A percentile compares a stretch with the other conserved stretches of the same genome.
Conservation (phyloP, 2,329 filamentous ascomycete species). For the Phaeophleospora eucalypticola region DNA sequence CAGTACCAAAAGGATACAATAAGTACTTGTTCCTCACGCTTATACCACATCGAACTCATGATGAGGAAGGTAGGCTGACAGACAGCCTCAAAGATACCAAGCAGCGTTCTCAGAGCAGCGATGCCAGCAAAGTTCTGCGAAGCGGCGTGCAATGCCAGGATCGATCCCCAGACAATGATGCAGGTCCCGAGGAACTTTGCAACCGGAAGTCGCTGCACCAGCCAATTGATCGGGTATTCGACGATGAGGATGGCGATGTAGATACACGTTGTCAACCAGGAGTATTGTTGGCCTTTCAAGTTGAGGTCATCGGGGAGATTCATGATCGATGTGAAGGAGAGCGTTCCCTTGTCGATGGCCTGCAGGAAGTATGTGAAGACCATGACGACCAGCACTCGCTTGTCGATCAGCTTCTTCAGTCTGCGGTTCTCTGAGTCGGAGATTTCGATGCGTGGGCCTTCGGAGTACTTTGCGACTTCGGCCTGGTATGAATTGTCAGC, state of each 20-base stretch:
- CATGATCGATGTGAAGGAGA: slow-evolving; percentile 62
- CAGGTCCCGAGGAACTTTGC: slow-evolving; percentile 60
- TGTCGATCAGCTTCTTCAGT: slow-evolving; percentile 63
- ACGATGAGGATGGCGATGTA: slow-evolving; percentile 68
- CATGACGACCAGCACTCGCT: slow-evolving; percentile 66
- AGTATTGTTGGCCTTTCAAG: slow-evolving; percentile 53
- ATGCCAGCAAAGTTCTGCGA: slow-evolving; percentile 59
- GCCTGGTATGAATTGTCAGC: slow-evolving; percentile 28
- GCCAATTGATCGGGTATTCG: slow-evolving; percentile 66
- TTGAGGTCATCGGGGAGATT: slow-evolving; percentile 47
- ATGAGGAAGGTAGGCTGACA: slow-evolving; percentile 67
- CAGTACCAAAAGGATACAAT: slow-evolving; percentile 64
- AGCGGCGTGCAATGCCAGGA: slow-evolving; percentile 59
- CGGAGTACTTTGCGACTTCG: slow-evolving; percentile 67
- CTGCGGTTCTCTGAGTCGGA: slow-evolving; percentile 56
- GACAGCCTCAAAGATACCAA: slow-evolving; percentile 67
- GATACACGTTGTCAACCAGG: slow-evolving; percentile 70
- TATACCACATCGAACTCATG: slow-evolving; percentile 67
- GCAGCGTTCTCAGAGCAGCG: slow-evolving; percentile 58
- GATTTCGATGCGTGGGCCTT: slow-evolving; percentile 54
- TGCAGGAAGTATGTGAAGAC: slow-evolving; percentile 70
- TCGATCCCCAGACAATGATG: slow-evolving; percentile 61
- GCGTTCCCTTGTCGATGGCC: slow-evolving; percentile 63
- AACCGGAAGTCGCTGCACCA: slow-evolving; percentile 58
- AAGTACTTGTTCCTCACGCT: slow-evolving; percentile 61